phyloP scores from a whole-genome alignment of 345 rosid species.

The Durio zibethinus region DNA sequence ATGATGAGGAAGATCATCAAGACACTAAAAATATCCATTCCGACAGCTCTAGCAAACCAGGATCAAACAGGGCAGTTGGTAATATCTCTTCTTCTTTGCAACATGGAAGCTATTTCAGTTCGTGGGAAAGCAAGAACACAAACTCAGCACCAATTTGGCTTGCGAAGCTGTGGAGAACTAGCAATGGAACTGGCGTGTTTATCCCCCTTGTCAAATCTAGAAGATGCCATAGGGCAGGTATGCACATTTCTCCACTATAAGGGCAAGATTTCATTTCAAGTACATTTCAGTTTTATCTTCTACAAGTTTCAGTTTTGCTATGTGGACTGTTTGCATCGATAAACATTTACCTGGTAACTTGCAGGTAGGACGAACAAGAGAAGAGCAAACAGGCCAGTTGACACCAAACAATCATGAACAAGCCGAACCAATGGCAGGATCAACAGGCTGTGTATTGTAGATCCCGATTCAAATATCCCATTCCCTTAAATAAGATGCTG shows the following conservation, averaged over 20 bases:
- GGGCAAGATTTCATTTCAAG: background rate
- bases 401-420: background rate
- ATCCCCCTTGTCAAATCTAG: conserved; percentile 36
- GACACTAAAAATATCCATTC: background rate
- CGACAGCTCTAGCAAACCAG: background rate
- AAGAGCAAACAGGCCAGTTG: conserved; percentile 10
- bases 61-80: background rate
- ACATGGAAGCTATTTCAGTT: conserved; percentile 28
- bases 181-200: conserved; percentile 56
- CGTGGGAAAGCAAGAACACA: conserved; percentile 16
- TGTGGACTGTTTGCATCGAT: too few species aligned
- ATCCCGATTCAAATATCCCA: background rate
- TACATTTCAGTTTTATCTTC: background rate
- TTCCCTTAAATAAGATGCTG: background rate
- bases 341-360: background rate
- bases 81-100: conserved; percentile 17
- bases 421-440: background rate
- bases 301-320: background rate
- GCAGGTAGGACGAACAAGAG: conserved; percentile 32
- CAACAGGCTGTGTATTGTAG: background rate
- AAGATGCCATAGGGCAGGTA: conserved; percentile 25
- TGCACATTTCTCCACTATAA: background rate
- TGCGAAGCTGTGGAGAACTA: conserved; percentile 25
- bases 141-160: conserved; percentile 27
- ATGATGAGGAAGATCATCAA: conserved; percentile 27